Percentiles rank a stretch among this genome's conserved stretches.
Conservation (phyloP, 148 eudicot species). For the Dianthus caryophyllus region DNA sequence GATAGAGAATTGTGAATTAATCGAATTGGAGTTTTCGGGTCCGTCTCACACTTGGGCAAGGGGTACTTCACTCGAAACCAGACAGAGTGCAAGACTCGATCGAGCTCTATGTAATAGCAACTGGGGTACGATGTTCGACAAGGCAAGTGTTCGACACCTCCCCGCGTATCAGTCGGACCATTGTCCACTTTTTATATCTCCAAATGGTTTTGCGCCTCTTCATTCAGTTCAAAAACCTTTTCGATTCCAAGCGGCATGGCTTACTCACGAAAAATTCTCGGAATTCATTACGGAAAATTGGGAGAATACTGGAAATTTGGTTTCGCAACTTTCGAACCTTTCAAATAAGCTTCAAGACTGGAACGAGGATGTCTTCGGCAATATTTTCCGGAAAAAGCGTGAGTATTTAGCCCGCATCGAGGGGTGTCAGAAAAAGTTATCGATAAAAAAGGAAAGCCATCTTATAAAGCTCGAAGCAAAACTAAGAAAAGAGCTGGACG, state of each 20-base stretch:
- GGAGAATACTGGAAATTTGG: background rate
- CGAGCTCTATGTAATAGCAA: background rate
- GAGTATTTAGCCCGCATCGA: too few species aligned
- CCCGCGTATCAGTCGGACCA: background rate
- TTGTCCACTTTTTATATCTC: background rate
- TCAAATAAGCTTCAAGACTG: background rate
- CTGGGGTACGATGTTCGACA: background rate
- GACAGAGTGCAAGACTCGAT: background rate
- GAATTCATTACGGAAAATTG: background rate
- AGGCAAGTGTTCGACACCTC: background rate
- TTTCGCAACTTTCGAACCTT: background rate
- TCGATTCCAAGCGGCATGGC: background rate
- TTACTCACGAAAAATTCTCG: background rate
- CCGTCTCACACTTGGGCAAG: background rate
- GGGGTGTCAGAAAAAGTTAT: background rate
- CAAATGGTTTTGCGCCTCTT: background rate
- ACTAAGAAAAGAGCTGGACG: background rate
- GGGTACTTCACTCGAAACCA: background rate
- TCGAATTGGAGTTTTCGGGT: background rate
- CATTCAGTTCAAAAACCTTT: background rate
- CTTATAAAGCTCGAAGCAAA: background rate
- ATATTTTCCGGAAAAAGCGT: background rate
- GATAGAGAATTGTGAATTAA: too few species aligned
- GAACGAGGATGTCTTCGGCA: background rate
- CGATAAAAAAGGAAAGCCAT: too few species aligned